Base-by-base conservation (phyloP, 768 basidiomycete species). In the Boletus fagicola region DNA sequence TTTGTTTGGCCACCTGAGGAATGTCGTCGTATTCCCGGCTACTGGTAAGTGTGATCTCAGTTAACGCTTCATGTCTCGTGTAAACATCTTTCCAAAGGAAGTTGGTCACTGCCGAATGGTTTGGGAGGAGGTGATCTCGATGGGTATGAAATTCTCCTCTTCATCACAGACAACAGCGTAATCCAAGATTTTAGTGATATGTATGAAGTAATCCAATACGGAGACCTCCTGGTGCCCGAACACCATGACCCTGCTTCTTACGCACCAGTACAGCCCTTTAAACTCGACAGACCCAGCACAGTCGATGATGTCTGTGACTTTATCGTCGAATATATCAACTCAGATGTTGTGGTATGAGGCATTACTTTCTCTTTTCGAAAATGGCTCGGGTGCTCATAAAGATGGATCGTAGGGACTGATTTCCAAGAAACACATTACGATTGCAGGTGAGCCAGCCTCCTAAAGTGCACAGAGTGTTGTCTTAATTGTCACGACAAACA, bases 71-170 rank as follows among this genome's bases (percentile, higher is more conserved):
- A 5, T n/a, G 1, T 31, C 28, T 16, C 13, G 10, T 28, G 35
- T 20, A 36, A 56, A 40, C 11, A 33, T 13, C 31, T n/a, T 33
- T 13, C 36, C 2, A 11, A 60, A 89, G 87, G 86, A 6, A 55
- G 63, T 1, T 80, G 87, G 38, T 86, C 88, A 1, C 65, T 90
- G 42, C 80, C 90, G 11, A 88, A 87, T 3, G 83, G 80, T 58
- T 77, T 91, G 16, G 86, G 80, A 11, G 89, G 89, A 36, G 90
- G 90, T 0, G 90, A 92, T 73, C 73, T 91, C n/a, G 90, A 91
- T 55, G 90, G 90, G 87, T 88, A 66, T 16, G 51, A 42, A 38
- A 13, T 22, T 59, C 12, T 11, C 36, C 5, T 49, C 8, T 39
- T 9, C 24, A 40, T 48, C 47, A 10, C 22, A 8, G 30, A 31